Base-by-base conservation (phyloP, 306 rosid species). In the Heteromeles arbutifolia region DNA sequence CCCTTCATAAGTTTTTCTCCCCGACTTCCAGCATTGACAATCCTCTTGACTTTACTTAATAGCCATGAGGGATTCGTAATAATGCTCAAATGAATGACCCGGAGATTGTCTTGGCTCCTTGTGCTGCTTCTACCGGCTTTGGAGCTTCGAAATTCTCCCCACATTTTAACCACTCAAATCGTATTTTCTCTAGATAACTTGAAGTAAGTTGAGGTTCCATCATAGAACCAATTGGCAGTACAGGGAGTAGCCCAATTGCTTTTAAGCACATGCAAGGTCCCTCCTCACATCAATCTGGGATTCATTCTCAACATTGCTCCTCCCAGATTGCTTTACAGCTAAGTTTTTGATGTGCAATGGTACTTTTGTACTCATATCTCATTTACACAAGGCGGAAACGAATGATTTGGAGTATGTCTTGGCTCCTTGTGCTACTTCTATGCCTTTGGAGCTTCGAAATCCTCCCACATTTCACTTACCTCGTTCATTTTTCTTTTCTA, bases 71-170 rank as follows among this genome's bases (percentile, higher is more conserved):
- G n/a, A 68, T 43, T 68, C 13, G n/a, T 68, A 24, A 14, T 12
- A 13, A 21, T 71, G 65, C 75, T 71, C 50, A 71, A 12, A 53
- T 70, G 10, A 31, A 52, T 70, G 28, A 50, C 6, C 18, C 18
- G 59, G 58, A 45, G 74, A 26, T 18, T 70, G 45, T 70, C 74
- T 52, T 52, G 74, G 63, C 63, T 52, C 74, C 63, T 52, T 70
- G 61, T 52, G 63, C 63, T 52, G 28, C 74, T 50, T 52, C 34
- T 70, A 26, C 22, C 3, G 28, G 44, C 37, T 12, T 70, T 22
- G 74, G 57, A 57, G 28, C 37, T 52, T 31, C 44, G 37, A 52
- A 70, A 57, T 50, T 53, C 65, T 71, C 75, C 65, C 64, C 41
- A 71, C 65, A 71, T 53, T 48, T 48, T 17, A 45, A 24, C 15